Evolutionary conservation across 345 rosid genomes (phyloP), one percentile per base, ranked within the genome.

Genomic region (Angophora floribunda): DNA sequence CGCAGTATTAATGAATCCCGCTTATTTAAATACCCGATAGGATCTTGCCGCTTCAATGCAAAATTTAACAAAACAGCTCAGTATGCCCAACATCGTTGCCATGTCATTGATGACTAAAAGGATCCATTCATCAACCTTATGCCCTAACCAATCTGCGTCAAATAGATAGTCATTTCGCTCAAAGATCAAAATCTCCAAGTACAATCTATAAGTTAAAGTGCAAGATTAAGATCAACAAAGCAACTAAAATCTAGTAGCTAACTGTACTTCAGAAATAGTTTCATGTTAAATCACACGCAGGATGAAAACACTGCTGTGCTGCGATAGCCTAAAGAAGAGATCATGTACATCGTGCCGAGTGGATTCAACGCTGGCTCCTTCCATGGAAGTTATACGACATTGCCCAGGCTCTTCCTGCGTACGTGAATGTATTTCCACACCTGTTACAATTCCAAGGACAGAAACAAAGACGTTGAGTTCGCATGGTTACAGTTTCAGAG

Each of bases 371-470:
- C 86, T 36, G 79, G 75, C 94, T 90, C 3, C 21, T 26, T 7
- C 26, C 4, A 79, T 93, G 91, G 61, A 32, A 90, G 47, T 91
- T 91, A 24, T 75, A 9, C 11, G 1, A 2, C 3, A 15, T 84
- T 49, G 86, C 30, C 45, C 30, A 24, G 28, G 57, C 47, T 88
- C 92, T 92, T 88, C 96, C 92, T 6, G 30, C 63, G 91, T 93
- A 95, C 63, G 94, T 90, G 89, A 93, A 94, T 79, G 88, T 91
- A 51, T 86, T 75, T 16, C 90, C 93, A 87, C 94, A 95, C 89
- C 95, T 93, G 88, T 36, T 26, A 87, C 36, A n/a, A 41, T 65
- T 4, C 15, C 52, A 85, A 7, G 47, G 75, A 85, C 26, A 30
- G 51, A 87, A 87, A 47, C 19, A 9, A 32, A 36, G 80, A 17